phyloP scores from a whole-genome alignment of 2,329 filamentous ascomycete genomes.

The Diaporthe vexans region DNA sequence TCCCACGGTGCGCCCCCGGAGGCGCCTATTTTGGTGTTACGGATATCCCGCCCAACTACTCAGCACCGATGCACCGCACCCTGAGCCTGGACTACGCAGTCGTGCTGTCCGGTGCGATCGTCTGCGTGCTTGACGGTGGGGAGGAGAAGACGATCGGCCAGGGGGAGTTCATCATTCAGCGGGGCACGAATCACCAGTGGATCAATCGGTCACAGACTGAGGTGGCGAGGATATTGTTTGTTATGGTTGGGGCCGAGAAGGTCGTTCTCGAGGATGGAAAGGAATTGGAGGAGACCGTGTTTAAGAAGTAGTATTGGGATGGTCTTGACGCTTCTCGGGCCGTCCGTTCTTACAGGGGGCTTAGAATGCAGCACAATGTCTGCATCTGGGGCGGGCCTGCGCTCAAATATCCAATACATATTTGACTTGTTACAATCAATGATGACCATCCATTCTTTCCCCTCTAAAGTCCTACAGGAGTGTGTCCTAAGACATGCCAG shows the following conservation, averaged over 20 bases:
- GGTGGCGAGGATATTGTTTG: slow-evolving; percentile 55
- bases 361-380: neutral
- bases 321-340: too few species aligned
- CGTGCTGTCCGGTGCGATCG: slow-evolving; percentile 56
- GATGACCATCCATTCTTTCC: too few species aligned
- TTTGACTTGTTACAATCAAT: too few species aligned
- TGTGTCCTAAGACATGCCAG: too few species aligned
- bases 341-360: too few species aligned
- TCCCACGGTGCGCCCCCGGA: slow-evolving; percentile 53
- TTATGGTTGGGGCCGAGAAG: slow-evolving; percentile 57
- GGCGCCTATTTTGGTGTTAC: slow-evolving; percentile 54
- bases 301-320: neutral
- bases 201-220: slow-evolving; percentile 53
- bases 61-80: slow-evolving; percentile 58
- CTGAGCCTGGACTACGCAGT: slow-evolving; percentile 56
- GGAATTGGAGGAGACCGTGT: slow-evolving; percentile 52
- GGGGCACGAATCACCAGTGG: slow-evolving; percentile 61
- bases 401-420: too few species aligned
- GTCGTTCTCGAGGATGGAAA: slow-evolving; percentile 54
- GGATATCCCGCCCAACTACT: slow-evolving; percentile 49
- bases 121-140: slow-evolving; percentile 56
- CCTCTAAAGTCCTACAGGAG: too few species aligned
- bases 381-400: neutral
- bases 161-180: slow-evolving; percentile 58
- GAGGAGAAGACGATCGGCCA: slow-evolving; percentile 54